Evolutionary conservation across 768 basidiomycete species (phyloP).

Genomic region (Trametes meyenii): DNA sequence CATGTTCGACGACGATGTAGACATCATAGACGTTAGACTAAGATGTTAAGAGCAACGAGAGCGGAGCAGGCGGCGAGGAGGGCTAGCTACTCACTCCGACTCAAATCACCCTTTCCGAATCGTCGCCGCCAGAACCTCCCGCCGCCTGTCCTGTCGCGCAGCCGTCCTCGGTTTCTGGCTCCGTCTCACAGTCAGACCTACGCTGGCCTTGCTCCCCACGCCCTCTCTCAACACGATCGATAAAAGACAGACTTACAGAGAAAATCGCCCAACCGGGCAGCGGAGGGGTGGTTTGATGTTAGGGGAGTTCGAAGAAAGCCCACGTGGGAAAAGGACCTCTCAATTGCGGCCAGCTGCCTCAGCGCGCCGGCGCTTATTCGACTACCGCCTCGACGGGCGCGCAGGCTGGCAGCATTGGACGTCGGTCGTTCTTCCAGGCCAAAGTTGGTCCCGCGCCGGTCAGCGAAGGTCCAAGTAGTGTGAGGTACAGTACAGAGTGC

Average conservation of each 20-base stretch:
- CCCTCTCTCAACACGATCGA: background rate
- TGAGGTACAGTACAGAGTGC: constrained; percentile 5
- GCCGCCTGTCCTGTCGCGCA: constrained; percentile 16
- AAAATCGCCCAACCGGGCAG: background rate
- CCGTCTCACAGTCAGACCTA: constrained; percentile 4
- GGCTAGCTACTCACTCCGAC: constrained; percentile 35
- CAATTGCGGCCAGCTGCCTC: constrained; percentile 3
- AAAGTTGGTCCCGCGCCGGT: background rate
- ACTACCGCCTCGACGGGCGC: constrained; percentile 2
- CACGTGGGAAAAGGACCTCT: constrained; percentile 22
- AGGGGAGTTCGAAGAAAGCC: constrained; percentile 23
- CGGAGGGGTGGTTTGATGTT: constrained; percentile 22
- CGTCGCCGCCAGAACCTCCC: constrained; percentile 37
- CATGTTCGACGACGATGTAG: background rate
- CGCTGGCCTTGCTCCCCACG: background rate
- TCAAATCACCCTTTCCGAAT: constrained; percentile 34
- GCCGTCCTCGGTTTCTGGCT: constrained; percentile 11
- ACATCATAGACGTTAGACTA: constrained; percentile 3
- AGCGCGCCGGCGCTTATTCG: constrained; percentile 18
- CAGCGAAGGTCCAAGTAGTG: background rate
- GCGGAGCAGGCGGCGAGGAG: constrained; percentile 32
- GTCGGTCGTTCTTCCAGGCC: background rate
- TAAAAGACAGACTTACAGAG: constrained; percentile 2
- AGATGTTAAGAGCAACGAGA: background rate
- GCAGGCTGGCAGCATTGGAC: background rate